Percentiles rank a stretch among this genome's conserved stretches.
These are phyloP conservation scores for Darksidea phi DNA, from an alignment of 495 filamentous ascomycete genomes.

Conservation along the genomic window DNA sequence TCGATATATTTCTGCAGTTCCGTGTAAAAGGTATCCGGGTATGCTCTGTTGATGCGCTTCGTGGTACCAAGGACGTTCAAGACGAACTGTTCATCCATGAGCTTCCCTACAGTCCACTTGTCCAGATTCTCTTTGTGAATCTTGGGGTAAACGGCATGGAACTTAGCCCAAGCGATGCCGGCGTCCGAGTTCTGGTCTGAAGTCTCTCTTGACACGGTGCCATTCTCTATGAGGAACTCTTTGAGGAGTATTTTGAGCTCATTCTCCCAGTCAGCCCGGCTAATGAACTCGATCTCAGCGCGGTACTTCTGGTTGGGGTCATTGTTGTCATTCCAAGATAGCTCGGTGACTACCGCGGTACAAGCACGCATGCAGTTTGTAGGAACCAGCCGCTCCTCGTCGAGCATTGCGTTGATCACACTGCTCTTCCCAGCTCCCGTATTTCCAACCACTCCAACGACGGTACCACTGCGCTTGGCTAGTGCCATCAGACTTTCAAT, in stretches of 20 bases:
- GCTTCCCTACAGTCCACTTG: conserved; percentile 40
- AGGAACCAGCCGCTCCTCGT: conserved; percentile 49
- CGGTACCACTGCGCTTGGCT: conserved; percentile 37
- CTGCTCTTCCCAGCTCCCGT: conserved; percentile 41
- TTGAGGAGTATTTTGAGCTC: conserved; percentile 54
- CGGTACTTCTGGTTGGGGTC: conserved; percentile 51
- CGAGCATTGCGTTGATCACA: conserved; percentile 42
- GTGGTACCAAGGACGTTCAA: conserved; percentile 51
- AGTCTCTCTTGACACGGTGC: conserved; percentile 48
- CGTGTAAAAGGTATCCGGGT: conserved; percentile 47
- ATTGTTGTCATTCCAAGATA: conserved; percentile 58
- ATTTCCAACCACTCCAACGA: conserved; percentile 42
- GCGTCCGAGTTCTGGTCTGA: conserved; percentile 52
- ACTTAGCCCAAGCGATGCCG: conserved; percentile 61
- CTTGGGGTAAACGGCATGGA: conserved; percentile 63
- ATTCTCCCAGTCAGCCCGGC: conserved; percentile 54
- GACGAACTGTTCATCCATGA: conserved; percentile 48
- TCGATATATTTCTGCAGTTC: conserved; percentile 53
- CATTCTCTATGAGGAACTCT: conserved; percentile 54
- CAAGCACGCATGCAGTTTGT: conserved; percentile 64
- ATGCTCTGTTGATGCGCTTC: conserved; percentile 44
- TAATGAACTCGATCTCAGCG: conserved; percentile 66
- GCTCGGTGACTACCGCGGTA: conserved; percentile 65
- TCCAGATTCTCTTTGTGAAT: conserved; percentile 52
- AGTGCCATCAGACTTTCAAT: conserved; percentile 47